phyloP scores from a whole-genome alignment of 371 early-diverging fungal species.

The Lichtheimia hyalospora region DNA sequence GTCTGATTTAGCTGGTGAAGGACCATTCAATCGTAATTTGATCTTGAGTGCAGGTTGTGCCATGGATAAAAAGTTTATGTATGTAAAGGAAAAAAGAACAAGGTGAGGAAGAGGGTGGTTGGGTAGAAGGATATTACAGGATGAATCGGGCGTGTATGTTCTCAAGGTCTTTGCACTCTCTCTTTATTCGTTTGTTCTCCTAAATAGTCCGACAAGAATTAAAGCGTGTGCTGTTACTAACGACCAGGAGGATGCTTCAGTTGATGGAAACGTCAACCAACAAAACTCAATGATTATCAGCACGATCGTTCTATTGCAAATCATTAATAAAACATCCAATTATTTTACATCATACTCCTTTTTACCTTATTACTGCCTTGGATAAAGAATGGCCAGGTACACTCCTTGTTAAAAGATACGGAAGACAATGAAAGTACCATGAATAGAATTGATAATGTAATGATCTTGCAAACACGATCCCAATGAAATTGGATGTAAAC shows the following conservation, averaged over 20 bases:
- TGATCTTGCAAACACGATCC: slow-evolving; percentile 84
- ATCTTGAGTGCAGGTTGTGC: slow-evolving; percentile 37
- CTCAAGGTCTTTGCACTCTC: neutral
- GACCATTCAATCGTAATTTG: slow-evolving; percentile 24
- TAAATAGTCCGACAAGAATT: slow-evolving; percentile 28
- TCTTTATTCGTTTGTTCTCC: neutral
- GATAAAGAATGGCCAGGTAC: slow-evolving; percentile 10
- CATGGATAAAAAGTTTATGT: slow-evolving; percentile 11
- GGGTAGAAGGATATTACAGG: neutral
- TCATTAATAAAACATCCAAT: neutral
- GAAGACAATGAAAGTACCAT: slow-evolving; percentile 89
- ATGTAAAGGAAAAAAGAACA: neutral
- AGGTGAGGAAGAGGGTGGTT: neutral
- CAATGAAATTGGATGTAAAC: slow-evolving; percentile 85
- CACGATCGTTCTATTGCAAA: neutral
- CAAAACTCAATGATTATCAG: slow-evolving; percentile 35
- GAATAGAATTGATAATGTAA: slow-evolving; percentile 95
- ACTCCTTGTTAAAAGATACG: slow-evolving; percentile 72
- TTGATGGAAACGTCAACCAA: slow-evolving; percentile 53
- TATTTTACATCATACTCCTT: neutral
- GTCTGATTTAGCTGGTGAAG: slow-evolving; percentile 10
- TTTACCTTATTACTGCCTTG: neutral
- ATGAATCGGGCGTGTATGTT: neutral
- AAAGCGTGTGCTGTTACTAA: slow-evolving; percentile 38
- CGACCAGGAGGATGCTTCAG: slow-evolving; percentile 33